Base-by-base conservation (phyloP, 352 stramenopile genomes). In the Pythium coloratum region DNA sequence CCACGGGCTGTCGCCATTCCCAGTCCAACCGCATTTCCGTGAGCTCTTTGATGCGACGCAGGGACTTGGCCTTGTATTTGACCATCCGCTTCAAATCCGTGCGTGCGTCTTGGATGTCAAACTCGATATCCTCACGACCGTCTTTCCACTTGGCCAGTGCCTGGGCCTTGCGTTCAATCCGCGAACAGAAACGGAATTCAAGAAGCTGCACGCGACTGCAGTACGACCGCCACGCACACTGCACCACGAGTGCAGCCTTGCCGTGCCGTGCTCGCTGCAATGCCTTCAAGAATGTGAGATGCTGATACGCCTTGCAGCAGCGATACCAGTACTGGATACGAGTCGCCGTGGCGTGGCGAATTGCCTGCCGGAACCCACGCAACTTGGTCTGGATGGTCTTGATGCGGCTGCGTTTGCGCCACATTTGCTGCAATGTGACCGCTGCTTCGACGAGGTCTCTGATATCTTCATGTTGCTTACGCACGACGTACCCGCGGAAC, bases 11-110 rank as follows among this genome's bases (percentile, higher is more conserved):
- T 8, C 84, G 80, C 18, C 83, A 75, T 63, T 95, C 84, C 84
- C 86, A 95, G n/a, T 93, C 82, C 55, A 93, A 73, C 12, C 78
- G 80, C 78, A 91, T 92, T 2, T 78, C 76, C 58, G 91, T 91
- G 26, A 95, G 68, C 67, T 95, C 84, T 46, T 88, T 86, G 47
- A 91, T 83, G 8, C 84, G 81, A 7, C 81, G 74, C 4, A 92
- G 63, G 13, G 81, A 73, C 71, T 92, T 92, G 36, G 80, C 80
- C 61, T 90, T 89, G 74, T 90, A 89, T 66, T 87, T 87, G 64
- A 88, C 77, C n/a, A 91, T 59, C 1, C 81, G 81, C 56, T 89
- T 89, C 2, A 91, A 62, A 66, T 93, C 84, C 2, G 58, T 59
- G 4, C 77, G 76, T 0, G 82, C 77, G 49, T 95, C 85, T 3